Evolutionary conservation across 495 filamentous ascomycete genomes (phyloP), one percentile per base, ranked within the genome.

Genomic region (Penicillium antarcticum): DNA sequence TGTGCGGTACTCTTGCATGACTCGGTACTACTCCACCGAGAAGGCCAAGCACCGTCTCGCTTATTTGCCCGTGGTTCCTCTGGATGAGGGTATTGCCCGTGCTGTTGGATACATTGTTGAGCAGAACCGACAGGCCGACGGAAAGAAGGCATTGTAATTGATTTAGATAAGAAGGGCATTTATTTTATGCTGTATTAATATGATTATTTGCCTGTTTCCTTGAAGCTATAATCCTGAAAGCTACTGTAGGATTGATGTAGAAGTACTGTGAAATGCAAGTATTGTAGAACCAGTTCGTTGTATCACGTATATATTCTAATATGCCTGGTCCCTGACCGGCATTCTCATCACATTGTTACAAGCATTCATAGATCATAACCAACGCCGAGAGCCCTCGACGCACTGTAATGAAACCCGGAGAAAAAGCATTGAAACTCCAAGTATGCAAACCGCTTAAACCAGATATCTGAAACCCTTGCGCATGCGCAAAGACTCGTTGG

Each of bases 41-140:
- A 96, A 95, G 80, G 91, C 91, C 42, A 89, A 85, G 75, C 74
- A 64, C 58, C 69, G 88, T 58, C 72, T 95, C 44, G 87, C 88
- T 19, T 96, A 95, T 67, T 48, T 64, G 57, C 88, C 91, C 3
- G 65, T 92, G 23, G 80, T 91, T n/a, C 72, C 74, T 17, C 68
- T 96, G 52, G 77, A 88, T 38, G 88, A 95, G 53, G 91, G 87
- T 5, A 76, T 95, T 42, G 74, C 74, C 52, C 80, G 84, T 63
- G 82, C 83, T 3, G 87, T 91, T 31, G 75, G 78, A 47, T 87
- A 81, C 69, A 80, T 83, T 26, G 55, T 87, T 51, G 85, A 87
- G 47, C 60, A 68, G 44, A 57, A 75, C 48, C 58, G 63, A 23
- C 46, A 61, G 45, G 62, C 61, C 23, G 62, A 53, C 5, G 66